phyloP scores from a whole-genome alignment of 805 yeast species.

The Candida alai region DNA sequence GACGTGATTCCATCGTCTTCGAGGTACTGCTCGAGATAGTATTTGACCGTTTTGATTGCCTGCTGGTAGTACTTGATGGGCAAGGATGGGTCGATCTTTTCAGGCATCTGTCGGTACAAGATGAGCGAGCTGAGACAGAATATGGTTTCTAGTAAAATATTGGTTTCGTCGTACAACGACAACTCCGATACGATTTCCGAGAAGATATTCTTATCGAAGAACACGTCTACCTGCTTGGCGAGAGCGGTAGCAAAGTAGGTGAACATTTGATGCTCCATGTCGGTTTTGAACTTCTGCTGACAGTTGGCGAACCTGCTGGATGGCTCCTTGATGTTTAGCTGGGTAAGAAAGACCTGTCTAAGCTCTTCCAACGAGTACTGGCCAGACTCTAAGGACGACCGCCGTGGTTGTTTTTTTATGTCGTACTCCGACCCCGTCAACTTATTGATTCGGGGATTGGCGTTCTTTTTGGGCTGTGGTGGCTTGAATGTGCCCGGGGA shows the following conservation, averaged over 20 bases:
- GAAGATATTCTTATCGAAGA: slow-evolving; percentile 26
- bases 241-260: slow-evolving; percentile 30
- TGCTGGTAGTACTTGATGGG: slow-evolving; percentile 37
- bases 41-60: slow-evolving; percentile 29
- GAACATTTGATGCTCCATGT: slow-evolving; percentile 28
- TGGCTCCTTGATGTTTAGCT: background rate
- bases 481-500: slow-evolving; percentile 28
- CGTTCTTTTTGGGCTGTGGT: slow-evolving; percentile 32
- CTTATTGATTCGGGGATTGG: slow-evolving; percentile 35
- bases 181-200: slow-evolving; percentile 30
- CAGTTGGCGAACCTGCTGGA: slow-evolving; percentile 4
- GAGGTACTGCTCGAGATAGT: slow-evolving; percentile 19
- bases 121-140: slow-evolving; percentile 35
- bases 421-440: slow-evolving; percentile 10
- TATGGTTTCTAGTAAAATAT: slow-evolving; percentile 34
- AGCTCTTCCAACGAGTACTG: slow-evolving; percentile 4
- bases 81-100: slow-evolving; percentile 23
- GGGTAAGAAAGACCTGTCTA: slow-evolving; percentile 1
- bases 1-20: slow-evolving; percentile 26
- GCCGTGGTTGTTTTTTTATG: slow-evolving; percentile 13
- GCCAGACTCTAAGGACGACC: slow-evolving; percentile 19
- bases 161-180: slow-evolving; percentile 36
- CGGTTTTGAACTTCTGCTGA: slow-evolving; percentile 13
- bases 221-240: slow-evolving; percentile 29
- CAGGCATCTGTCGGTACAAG: slow-evolving; percentile 27